These are phyloP conservation scores for Drechmeria coniospora DNA, from an alignment of 2,329 filamentous ascomycete species.

Conservation along the genomic window DNA sequence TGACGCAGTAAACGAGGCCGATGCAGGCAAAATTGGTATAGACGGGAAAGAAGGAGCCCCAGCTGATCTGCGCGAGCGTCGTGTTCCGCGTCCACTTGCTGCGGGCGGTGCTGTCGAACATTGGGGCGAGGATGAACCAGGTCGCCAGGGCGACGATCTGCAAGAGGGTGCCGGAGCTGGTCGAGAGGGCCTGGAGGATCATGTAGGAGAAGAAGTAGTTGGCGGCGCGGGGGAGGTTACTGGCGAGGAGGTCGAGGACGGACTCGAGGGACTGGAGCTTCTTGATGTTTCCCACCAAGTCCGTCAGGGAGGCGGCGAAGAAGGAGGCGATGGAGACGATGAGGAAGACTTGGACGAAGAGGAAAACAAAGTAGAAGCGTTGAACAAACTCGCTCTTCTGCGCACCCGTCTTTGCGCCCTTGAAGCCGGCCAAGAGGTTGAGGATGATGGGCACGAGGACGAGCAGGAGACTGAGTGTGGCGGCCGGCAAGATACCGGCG, in stretches of 20 bases:
- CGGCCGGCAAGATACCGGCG: conserved; percentile 73
- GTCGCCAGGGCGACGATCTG: conserved; percentile 65
- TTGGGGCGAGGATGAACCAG: conserved; percentile 68
- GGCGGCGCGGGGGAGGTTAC: conserved; percentile 68
- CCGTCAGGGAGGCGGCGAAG: conserved; percentile 45
- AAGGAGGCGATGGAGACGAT: conserved; percentile 77
- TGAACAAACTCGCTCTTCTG: conserved; percentile 73
- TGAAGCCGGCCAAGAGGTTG: conserved; percentile 52
- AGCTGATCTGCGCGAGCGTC: conserved; percentile 59
- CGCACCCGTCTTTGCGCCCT: conserved; percentile 71
- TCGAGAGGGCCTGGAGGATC: conserved; percentile 82
- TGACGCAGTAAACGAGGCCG: conserved; percentile 72
- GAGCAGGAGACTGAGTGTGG: conserved; percentile 62
- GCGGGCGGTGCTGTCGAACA: conserved; percentile 67
- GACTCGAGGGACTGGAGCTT: conserved; percentile 38
- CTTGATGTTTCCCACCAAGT: conserved; percentile 39
- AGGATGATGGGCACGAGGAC: conserved; percentile 70
- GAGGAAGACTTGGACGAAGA: conserved; percentile 90
- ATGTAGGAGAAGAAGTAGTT: conserved; percentile 99
- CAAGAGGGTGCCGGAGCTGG: conserved; percentile 75
- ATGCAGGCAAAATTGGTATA: conserved; percentile 97
- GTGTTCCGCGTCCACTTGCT: conserved; percentile 82
- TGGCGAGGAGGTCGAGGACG: conserved; percentile 57
- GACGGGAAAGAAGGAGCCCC: conserved; percentile 89
- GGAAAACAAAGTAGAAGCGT: conserved; percentile 80